These are phyloP conservation scores for Skeletonema costatum DNA, from an alignment of 108 stramenopile genomes.

Conservation along the genomic window DNA sequence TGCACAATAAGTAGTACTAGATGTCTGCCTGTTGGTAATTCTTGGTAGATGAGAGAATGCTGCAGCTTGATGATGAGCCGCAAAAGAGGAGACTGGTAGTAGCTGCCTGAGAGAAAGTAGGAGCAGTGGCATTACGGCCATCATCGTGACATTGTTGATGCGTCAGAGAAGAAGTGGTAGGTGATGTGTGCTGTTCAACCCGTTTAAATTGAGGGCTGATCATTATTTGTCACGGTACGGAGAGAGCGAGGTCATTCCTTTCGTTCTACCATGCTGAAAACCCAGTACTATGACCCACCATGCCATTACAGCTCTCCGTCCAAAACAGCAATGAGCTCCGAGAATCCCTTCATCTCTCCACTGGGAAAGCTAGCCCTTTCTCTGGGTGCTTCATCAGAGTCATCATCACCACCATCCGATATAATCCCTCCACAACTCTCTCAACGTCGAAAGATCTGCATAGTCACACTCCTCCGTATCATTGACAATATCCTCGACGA, in stretches of 20 bases:
- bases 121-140: neutral
- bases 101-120: neutral
- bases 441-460: conserved; percentile 19
- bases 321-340: neutral
- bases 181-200: no score
- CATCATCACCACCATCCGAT: neutral
- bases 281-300: no score
- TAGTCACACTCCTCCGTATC: conserved; percentile 43
- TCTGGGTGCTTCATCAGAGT: neutral
- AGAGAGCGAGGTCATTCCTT: no score
- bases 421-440: neutral
- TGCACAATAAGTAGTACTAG: neutral
- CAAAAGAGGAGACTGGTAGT: neutral
- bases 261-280: no score
- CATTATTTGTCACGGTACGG: no score
- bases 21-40: neutral
- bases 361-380: neutral
- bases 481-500: conserved; percentile 53
- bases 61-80: no score
- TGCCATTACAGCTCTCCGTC: no score
- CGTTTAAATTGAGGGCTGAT: no score
- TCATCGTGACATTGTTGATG: neutral
- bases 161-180: no score
- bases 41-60: neutral
- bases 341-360: neutral